Evolutionary conservation across 2,329 filamentous ascomycete species (phyloP), one percentile per base, ranked within the genome.

Genomic region (Aspergillus sp.): DNA sequence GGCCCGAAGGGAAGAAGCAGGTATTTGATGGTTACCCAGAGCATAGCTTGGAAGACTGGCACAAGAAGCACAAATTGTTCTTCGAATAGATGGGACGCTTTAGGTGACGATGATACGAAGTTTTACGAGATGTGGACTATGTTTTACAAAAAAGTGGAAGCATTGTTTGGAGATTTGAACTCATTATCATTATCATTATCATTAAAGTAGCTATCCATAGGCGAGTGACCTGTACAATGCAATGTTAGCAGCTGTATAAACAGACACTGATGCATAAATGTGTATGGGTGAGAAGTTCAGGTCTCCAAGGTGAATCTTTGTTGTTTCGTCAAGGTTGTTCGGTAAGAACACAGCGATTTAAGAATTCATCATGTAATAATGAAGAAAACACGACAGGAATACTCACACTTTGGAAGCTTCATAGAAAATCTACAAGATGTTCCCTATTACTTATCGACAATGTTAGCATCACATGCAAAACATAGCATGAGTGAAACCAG

Each of bases 281-380:
- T 25, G 17, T 44, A 44, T 57, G 51, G 57, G 57, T 62, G 53
- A 59, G 63, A 62, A 52, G 64, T 70, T 87, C 84, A 87, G 84
- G 81, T 87, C 85, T 87, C 84, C 85, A 87, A 87, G 83, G 83
- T 87, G 84, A 86, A 82, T 69, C 74, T 76, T 71, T 65, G 66
- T 73, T 81, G 73, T 83, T 78, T 86, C 84, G 78, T 85, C 84
- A 87, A 83, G 68, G 78, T 77, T 72, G 72, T 78, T 86, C 84
- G 75, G 84, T 77, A 86, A 86, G 82, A 87, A 86, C 83, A 86
- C 84, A 87, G 85, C 83, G 81, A 86, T 81, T 81, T 74, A 78
- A 75, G 77, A 80, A 75, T 80, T 87, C 85, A 87, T 88, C 85
- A 87, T 77, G 65, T 39, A 68, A 66, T 39, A 44, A 39, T 6